These are phyloP conservation scores for Barbarea vulgaris DNA, from an alignment of 345 rosid species.

Conservation along the genomic window DNA sequence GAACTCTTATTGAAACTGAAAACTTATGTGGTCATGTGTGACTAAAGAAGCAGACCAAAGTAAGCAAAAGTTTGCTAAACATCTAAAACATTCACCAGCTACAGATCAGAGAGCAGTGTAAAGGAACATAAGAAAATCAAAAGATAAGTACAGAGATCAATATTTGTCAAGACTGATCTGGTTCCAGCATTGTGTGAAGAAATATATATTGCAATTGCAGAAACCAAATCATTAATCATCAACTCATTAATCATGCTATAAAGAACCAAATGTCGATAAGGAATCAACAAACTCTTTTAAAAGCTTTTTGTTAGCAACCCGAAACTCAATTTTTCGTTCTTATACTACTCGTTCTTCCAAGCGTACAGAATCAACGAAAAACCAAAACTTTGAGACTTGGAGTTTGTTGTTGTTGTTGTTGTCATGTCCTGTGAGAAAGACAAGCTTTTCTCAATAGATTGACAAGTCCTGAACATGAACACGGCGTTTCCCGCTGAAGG, in stretches of 20 bases:
- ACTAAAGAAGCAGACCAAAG: background rate
- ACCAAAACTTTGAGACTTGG: slow-evolving; percentile 65
- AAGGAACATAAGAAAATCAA: background rate
- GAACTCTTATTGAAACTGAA: background rate
- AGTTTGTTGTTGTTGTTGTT: slow-evolving; percentile 49
- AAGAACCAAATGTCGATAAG: slow-evolving; percentile 33
- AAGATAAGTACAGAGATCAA: slow-evolving; percentile 2
- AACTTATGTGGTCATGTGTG: background rate
- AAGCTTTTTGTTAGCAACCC: slow-evolving; percentile 27
- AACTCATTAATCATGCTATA: slow-evolving; percentile 34
- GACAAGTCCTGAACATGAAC: slow-evolving; percentile 84
- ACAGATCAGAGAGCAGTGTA: slow-evolving; percentile 1
- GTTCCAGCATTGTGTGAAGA: slow-evolving; percentile 9
- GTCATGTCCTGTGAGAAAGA: slow-evolving; percentile 47
- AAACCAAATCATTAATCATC: slow-evolving; percentile 26
- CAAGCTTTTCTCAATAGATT: slow-evolving; percentile 51
- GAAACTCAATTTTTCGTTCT: background rate
- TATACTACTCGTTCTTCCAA: slow-evolving; percentile 67
- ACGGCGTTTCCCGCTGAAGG: slow-evolving; percentile 71
- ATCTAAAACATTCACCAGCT: background rate
- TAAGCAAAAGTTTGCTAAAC: background rate
- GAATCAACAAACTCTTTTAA: slow-evolving; percentile 35
- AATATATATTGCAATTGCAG: background rate
- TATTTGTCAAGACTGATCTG: slow-evolving; percentile 14
- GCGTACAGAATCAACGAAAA: slow-evolving; percentile 69